These are phyloP conservation scores for Prunus persica DNA, from an alignment of 306 rosid genomes.

Conservation along the genomic window DNA sequence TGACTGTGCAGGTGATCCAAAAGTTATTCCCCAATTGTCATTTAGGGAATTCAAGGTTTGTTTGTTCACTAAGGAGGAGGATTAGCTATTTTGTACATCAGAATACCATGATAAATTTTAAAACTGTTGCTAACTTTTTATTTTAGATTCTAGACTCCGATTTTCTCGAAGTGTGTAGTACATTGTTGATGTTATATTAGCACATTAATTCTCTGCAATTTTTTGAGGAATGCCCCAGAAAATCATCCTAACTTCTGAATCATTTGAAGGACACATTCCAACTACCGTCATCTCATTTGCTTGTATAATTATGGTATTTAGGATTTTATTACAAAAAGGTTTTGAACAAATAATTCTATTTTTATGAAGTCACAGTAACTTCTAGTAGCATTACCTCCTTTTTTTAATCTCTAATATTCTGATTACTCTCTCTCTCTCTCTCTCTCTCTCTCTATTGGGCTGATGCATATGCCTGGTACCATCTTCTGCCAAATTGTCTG, in stretches of 20 bases:
- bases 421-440: neutral
- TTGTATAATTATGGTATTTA: neutral
- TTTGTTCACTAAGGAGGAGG: neutral
- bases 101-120: neutral
- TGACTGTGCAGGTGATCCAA: constrained; percentile 97
- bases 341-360: neutral
- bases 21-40: constrained; percentile 80
- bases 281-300: neutral
- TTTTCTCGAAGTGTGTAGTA: neutral
- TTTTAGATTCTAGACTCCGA: neutral
- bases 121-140: neutral
- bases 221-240: neutral
- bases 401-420: neutral
- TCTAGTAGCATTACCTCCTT: neutral
- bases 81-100: neutral
- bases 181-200: neutral
- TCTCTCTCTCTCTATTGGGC: too few relatives aligned
- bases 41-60: constrained; percentile 89
- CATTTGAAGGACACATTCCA: neutral
- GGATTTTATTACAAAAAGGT: neutral
- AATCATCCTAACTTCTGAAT: neutral
- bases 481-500: too few relatives aligned
- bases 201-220: neutral
- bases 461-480: too few relatives aligned
- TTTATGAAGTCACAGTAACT: neutral